Evolutionary conservation across 495 filamentous ascomycete species (phyloP).

Genomic region (Neurospora sp.): DNA sequence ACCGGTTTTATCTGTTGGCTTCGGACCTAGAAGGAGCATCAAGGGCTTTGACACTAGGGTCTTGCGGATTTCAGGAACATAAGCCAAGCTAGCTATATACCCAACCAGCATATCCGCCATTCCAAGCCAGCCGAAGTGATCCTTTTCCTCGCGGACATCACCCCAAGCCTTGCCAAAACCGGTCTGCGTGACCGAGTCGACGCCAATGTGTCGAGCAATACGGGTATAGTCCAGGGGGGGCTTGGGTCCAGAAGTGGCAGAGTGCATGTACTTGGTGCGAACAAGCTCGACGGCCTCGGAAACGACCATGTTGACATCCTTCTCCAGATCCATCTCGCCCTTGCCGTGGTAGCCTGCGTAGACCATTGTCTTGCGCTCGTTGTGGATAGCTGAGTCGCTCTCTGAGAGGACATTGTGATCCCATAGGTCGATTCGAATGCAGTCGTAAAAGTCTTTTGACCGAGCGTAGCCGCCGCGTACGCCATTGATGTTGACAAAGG

Average conservation of each 20-base stretch:
- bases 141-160: neutral
- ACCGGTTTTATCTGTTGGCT: neutral
- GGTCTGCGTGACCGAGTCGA: conserved; percentile 36
- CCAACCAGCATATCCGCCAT: neutral
- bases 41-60: neutral
- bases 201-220: neutral
- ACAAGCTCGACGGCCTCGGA: neutral
- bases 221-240: neutral
- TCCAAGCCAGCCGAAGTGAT: neutral
- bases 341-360: conserved; percentile 35
- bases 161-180: conserved; percentile 29
- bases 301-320: conserved; percentile 21
- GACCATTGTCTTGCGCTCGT: conserved; percentile 20
- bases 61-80: neutral
- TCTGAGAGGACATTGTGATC: conserved; percentile 18
- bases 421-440: conserved; percentile 1
- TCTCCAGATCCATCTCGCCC: conserved; percentile 31
- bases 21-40: neutral
- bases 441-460: neutral
- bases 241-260: conserved; percentile 27
- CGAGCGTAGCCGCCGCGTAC: conserved; percentile 12
- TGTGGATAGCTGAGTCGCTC: conserved; percentile 25
- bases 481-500: conserved; percentile 14
- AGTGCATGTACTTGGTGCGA: conserved; percentile 8
- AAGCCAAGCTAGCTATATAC: neutral